phyloP scores from a whole-genome alignment of 2,329 filamentous ascomycete genomes.

The Immersiporthe knoxdaviesiana region DNA sequence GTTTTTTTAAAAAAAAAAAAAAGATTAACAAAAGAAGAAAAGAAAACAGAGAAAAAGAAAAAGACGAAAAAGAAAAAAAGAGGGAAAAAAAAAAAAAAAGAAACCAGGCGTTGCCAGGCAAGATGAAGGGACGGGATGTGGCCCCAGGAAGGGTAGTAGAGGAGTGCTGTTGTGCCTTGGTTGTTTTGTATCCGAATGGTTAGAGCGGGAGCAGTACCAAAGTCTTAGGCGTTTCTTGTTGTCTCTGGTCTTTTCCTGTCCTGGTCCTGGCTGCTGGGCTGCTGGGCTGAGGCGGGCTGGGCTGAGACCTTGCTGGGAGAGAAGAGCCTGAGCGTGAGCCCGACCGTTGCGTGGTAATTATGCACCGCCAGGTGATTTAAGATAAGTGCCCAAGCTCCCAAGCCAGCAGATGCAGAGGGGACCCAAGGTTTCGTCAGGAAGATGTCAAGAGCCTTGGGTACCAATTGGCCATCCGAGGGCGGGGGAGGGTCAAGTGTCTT shows the following conservation, averaged over 20 bases:
- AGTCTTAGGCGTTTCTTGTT: too few species aligned
- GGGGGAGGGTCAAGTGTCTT: not conserved
- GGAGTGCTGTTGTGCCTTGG: slow-evolving; percentile 1
- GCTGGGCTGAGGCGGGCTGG: not conserved
- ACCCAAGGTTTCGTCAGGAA: not conserved
- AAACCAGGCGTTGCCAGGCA: not conserved
- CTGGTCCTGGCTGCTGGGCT: not conserved
- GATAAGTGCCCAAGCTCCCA: not conserved
- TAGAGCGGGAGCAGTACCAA: not conserved
- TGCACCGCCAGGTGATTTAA: not conserved
- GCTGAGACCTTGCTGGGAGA: not conserved
- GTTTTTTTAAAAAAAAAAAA: not conserved
- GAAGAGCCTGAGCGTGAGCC: not conserved
- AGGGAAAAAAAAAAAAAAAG: not conserved
- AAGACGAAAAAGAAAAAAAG: not conserved
- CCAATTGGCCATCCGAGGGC: slow-evolving; percentile 2
- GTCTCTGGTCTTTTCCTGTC: not conserved
- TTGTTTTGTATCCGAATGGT: slow-evolving; percentile 1
- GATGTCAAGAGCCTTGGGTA: not conserved
- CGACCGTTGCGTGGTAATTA: not conserved
- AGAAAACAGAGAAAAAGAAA: not conserved
- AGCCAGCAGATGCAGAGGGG: not conserved
- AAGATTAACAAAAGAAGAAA: not conserved
- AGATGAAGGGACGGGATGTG: not conserved
- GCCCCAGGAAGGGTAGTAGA: not conserved